These are phyloP conservation scores for Orychophragmus violaceus DNA, from an alignment of 345 rosid genomes.

Conservation along the genomic window DNA sequence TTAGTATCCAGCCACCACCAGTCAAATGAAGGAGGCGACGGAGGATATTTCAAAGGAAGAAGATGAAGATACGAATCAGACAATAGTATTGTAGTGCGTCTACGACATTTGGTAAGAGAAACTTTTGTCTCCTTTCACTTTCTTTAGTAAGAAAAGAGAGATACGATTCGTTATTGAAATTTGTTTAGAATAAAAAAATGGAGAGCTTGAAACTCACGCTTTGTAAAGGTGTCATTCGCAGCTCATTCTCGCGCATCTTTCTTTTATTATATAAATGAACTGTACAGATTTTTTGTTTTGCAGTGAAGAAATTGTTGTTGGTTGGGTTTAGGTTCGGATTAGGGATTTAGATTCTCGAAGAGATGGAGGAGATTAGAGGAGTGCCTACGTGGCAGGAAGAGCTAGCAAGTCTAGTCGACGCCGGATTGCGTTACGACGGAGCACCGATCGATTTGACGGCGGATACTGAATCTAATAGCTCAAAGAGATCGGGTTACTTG, in stretches of 20 bases:
- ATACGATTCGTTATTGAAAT: conserved; percentile 41
- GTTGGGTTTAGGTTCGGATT: neutral
- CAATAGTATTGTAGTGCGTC: conserved; percentile 10
- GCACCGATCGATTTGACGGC: conserved; percentile 34
- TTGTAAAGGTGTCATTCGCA: conserved; percentile 36
- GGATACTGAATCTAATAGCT: conserved; percentile 20
- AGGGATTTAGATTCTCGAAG: neutral
- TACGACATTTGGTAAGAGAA: conserved; percentile 25
- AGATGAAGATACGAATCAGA: conserved; percentile 12
- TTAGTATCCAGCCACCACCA: neutral
- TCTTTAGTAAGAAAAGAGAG: conserved; percentile 3
- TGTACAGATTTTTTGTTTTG: neutral
- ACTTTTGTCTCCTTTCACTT: conserved; percentile 19
- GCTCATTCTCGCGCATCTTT: conserved; percentile 4
- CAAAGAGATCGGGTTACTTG: conserved; percentile 21
- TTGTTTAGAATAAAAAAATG: neutral
- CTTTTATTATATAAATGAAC: no score
- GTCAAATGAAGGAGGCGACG: conserved; percentile 29
- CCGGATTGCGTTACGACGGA: conserved; percentile 38
- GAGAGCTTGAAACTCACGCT: conserved; percentile 51
- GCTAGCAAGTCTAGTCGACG: conserved; percentile 51
- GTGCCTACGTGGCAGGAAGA: conserved; percentile 71
- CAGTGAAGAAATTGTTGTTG: neutral
- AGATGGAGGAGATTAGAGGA: conserved; percentile 56
- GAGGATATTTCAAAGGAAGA: conserved; percentile 12